Evolutionary conservation across 129 eudicot species (phyloP).

Genomic region (Artemisia annua): DNA sequence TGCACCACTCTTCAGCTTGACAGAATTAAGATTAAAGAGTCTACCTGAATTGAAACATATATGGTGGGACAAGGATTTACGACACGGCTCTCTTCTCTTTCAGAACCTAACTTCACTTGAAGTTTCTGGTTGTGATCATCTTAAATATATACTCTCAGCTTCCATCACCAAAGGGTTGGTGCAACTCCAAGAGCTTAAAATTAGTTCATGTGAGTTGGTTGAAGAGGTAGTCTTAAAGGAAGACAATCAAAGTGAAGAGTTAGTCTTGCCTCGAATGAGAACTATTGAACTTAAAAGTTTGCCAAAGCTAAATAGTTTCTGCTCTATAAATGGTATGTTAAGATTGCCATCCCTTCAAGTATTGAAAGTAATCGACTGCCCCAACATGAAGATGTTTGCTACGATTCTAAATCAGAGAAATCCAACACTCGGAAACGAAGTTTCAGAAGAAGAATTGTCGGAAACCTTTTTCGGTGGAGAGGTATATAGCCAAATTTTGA

Average conservation of each 20-base stretch:
- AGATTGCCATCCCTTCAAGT: slow-evolving; percentile 26
- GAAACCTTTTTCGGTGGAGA: slow-evolving; percentile 17
- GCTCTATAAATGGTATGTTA: slow-evolving; percentile 21
- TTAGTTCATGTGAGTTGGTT: slow-evolving; percentile 28
- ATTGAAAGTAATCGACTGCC: slow-evolving; percentile 28
- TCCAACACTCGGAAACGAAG: slow-evolving; percentile 1
- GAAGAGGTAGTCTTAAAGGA: slow-evolving; percentile 28
- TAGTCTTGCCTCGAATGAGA: slow-evolving; percentile 22
- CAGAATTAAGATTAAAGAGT: slow-evolving; percentile 24
- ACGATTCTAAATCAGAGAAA: slow-evolving; percentile 9
- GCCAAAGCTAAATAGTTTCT: slow-evolving; percentile 31
- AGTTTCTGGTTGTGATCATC: slow-evolving; percentile 28
- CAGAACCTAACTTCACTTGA: slow-evolving; percentile 14
- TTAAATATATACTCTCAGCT: slow-evolving; percentile 29
- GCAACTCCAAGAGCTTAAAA: slow-evolving; percentile 30
- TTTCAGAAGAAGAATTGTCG: slow-evolving; percentile 6
- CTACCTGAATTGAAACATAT: slow-evolving; percentile 34
- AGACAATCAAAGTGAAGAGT: slow-evolving; percentile 6
- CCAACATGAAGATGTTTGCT: slow-evolving; percentile 26
- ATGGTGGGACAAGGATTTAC: slow-evolving; percentile 32
- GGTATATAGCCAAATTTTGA: slow-evolving; percentile 9
- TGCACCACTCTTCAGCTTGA: slow-evolving; percentile 18
- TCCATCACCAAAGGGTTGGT: slow-evolving; percentile 27
- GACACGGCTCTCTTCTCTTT: background rate
- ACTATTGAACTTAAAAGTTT: slow-evolving; percentile 35